These are phyloP conservation scores for Microbotryum silenes-acaulis DNA, from an alignment of 1,284 basidiomycete species.

Conservation along the genomic window DNA sequence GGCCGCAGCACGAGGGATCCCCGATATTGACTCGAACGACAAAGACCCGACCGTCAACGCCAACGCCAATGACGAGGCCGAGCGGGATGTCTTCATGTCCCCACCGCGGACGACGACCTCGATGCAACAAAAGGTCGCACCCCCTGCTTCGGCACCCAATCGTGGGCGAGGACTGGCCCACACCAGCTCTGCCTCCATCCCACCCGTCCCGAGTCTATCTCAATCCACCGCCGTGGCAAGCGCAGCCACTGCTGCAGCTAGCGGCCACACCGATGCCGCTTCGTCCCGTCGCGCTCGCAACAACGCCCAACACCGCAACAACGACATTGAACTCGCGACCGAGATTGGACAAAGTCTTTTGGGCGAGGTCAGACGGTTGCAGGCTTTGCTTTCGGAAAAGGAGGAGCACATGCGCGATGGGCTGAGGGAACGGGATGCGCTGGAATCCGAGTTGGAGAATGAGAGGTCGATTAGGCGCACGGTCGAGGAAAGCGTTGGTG, in stretches of 20 bases:
- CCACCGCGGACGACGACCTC: not conserved
- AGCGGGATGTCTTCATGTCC: not conserved
- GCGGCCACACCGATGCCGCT: constrained; percentile 16
- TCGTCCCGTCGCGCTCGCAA: constrained; percentile 44
- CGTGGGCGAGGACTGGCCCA: constrained; percentile 1
- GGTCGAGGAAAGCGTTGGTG: constrained; percentile 70
- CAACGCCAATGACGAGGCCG: not conserved
- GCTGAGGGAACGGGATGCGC: constrained; percentile 73
- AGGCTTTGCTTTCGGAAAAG: constrained; percentile 74
- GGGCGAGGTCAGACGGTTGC: constrained; percentile 77
- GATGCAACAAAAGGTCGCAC: not conserved
- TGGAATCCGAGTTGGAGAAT: constrained; percentile 59
- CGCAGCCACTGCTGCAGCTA: constrained; percentile 13
- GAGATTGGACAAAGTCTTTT: constrained; percentile 87
- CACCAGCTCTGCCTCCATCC: constrained; percentile 12
- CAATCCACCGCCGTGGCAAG: constrained; percentile 8
- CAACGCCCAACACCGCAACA: constrained; percentile 40
- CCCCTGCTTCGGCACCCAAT: too few relatives aligned
- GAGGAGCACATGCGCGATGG: constrained; percentile 80
- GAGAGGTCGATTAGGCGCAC: constrained; percentile 49
- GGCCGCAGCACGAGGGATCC: constrained; percentile 29
- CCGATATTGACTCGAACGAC: constrained; percentile 24
- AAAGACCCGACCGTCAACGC: not conserved
- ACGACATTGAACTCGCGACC: constrained; percentile 74
- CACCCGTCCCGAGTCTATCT: constrained; percentile 15